phyloP scores from a whole-genome alignment of 176 grass and related monocot genomes.

The Carex parvula region DNA sequence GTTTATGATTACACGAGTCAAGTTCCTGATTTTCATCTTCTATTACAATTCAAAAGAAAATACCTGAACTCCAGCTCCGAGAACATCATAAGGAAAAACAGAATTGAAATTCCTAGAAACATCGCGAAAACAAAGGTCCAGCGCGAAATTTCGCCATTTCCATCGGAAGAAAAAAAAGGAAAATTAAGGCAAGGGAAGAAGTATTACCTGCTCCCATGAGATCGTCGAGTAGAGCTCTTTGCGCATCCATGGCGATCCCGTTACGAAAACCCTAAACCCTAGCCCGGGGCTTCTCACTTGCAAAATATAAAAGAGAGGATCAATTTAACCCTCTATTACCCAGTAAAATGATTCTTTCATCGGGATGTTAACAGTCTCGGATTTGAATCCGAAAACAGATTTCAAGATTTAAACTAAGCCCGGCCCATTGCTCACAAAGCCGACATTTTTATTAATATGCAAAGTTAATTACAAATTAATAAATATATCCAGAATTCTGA shows the following conservation, averaged over 20 bases:
- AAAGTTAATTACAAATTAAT: too few species aligned
- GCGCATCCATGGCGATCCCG: conserved; percentile 67
- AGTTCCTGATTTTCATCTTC: not conserved
- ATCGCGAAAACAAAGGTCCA: not conserved
- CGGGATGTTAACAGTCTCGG: not conserved
- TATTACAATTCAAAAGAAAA: not conserved
- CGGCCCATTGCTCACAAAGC: not conserved
- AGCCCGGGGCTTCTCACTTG: not conserved
- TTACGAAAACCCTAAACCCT: conserved; percentile 38
- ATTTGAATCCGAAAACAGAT: not conserved
- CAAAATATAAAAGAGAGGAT: not conserved
- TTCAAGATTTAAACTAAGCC: not conserved
- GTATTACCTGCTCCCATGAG: conserved; percentile 81
- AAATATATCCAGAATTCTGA: too few species aligned
- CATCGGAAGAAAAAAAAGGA: not conserved
- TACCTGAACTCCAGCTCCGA: not conserved
- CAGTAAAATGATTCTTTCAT: not conserved
- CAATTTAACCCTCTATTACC: too few species aligned
- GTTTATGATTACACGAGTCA: not conserved
- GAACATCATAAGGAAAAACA: not conserved
- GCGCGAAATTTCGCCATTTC: not conserved
- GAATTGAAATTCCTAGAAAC: not conserved
- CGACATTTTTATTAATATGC: too few species aligned
- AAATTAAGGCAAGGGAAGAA: not conserved
- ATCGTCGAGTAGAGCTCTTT: conserved; percentile 89